A percentile compares a stretch with the other conserved stretches of the same genome.
These are phyloP conservation scores for Thielaviopsis euricoi DNA, from an alignment of 2,329 filamentous ascomycete genomes.

Conservation along the genomic window DNA sequence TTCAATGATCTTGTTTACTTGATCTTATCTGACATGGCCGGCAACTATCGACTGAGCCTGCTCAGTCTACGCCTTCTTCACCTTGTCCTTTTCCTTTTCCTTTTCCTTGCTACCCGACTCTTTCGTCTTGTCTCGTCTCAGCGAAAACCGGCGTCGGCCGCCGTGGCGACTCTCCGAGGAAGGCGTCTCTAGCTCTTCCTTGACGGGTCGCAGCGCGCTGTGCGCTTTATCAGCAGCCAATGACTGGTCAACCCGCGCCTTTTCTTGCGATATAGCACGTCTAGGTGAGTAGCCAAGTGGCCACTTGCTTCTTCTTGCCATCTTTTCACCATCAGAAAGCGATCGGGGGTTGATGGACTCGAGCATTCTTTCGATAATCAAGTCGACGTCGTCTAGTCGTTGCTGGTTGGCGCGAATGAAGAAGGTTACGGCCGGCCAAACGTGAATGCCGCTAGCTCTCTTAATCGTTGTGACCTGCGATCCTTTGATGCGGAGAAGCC, in stretches of 20 bases:
- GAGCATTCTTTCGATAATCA: constrained; percentile 21
- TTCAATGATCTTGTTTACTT: constrained; percentile 29
- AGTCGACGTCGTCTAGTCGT: constrained; percentile 35
- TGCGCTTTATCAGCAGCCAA: not conserved
- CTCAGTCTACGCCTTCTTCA: not conserved
- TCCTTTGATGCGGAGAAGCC: constrained; percentile 17
- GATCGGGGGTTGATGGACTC: constrained; percentile 1
- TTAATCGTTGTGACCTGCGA: constrained; percentile 39
- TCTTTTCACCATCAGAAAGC: not conserved
- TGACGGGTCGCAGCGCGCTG: not conserved
- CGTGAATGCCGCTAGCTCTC: constrained; percentile 55
- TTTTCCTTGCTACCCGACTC: not conserved
- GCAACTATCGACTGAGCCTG: not conserved
- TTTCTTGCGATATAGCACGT: not conserved
- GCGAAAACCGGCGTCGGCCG: constrained; percentile 6
- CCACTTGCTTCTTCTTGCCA: not conserved
- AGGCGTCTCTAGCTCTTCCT: not conserved
- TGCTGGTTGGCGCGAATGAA: constrained; percentile 33
- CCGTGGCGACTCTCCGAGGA: not conserved
- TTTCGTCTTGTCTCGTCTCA: constrained; percentile 3
- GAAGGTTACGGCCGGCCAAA: constrained; percentile 61
- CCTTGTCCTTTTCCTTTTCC: not conserved
- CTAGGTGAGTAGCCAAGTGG: not conserved
- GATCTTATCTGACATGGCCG: constrained; percentile 44
- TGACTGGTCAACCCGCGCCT: not conserved